Percentiles rank a stretch among this genome's conserved stretches.
These are phyloP conservation scores for Heliamphora ciliata DNA, from an alignment of 179 eudicot species.

Conservation along the genomic window DNA sequence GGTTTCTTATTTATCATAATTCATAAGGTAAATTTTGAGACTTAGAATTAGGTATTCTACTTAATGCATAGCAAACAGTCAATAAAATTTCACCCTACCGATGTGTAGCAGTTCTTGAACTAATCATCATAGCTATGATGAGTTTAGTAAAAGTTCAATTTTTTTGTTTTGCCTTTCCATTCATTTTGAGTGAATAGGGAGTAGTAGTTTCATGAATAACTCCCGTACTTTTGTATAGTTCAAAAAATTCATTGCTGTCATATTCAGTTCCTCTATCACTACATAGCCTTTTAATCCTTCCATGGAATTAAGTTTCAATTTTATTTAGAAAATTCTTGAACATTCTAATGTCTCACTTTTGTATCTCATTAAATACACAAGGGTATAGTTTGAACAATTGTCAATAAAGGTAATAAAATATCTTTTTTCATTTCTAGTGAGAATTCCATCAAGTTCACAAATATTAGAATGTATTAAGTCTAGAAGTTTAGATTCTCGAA, in stretches of 20 bases:
- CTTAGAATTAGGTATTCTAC: too few relatives aligned
- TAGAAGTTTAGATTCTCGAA: neutral
- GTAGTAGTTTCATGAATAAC: neutral
- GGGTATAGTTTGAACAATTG: neutral
- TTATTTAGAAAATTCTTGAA: too few relatives aligned
- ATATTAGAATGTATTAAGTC: conserved; percentile 8
- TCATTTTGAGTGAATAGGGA: neutral
- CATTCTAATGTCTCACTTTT: too few relatives aligned
- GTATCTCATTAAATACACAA: neutral
- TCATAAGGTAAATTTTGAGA: too few relatives aligned
- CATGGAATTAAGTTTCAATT: too few relatives aligned
- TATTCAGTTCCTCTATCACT: too few relatives aligned
- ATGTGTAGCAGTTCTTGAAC: neutral
- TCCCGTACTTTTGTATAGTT: too few relatives aligned
- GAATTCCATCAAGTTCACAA: conserved; percentile 9
- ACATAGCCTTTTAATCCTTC: too few relatives aligned
- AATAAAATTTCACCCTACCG: too few relatives aligned
- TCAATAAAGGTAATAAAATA: neutral
- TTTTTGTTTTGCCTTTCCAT: neutral
- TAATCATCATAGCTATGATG: neutral
- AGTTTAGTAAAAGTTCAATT: neutral
- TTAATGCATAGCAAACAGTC: too few relatives aligned
- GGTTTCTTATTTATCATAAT: too few relatives aligned
- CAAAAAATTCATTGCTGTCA: too few relatives aligned
- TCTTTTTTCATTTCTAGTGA: neutral